Conservation (phyloP, 2,329 filamentous ascomycete species). For the Phaeosphaeria sp. region DNA sequence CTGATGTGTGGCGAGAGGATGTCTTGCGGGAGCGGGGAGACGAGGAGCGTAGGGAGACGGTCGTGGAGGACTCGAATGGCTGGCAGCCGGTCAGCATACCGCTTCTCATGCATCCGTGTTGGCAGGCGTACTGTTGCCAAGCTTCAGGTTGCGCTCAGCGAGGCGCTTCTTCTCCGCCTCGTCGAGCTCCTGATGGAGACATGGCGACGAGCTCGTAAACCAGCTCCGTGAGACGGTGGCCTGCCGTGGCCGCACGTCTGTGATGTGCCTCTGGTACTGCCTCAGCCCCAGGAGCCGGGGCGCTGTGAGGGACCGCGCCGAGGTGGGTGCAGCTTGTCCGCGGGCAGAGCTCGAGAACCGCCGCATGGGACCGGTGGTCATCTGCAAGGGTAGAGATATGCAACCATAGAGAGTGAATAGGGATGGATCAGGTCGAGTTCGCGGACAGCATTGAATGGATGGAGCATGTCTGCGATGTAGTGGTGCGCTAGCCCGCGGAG, state of each 20-base stretch:
- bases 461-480: background rate
- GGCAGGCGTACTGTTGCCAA: constrained; percentile 64
- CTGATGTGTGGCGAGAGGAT: constrained; percentile 68
- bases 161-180: constrained; percentile 57
- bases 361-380: constrained; percentile 56
- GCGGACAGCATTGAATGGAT: background rate
- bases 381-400: constrained; percentile 37
- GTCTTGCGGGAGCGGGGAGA: constrained; percentile 66
- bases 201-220: constrained; percentile 52
- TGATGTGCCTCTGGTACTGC: constrained; percentile 43
- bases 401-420: constrained; percentile 36
- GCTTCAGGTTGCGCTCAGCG: constrained; percentile 66
- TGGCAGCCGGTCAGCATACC: constrained; percentile 34
- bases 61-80: constrained; percentile 68
- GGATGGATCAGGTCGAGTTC: constrained; percentile 5
- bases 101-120: background rate
- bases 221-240: constrained; percentile 48
- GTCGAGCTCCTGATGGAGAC: constrained; percentile 27
- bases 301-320: constrained; percentile 28
- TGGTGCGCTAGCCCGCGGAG: constrained; percentile 14
- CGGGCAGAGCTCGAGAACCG: constrained; percentile 53
- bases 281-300: constrained; percentile 40
- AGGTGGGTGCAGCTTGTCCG: constrained; percentile 32
- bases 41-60: constrained; percentile 66
- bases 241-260: constrained; percentile 40